Base-by-base conservation (phyloP, 352 stramenopile species). In the Blastocystis sp. region DNA sequence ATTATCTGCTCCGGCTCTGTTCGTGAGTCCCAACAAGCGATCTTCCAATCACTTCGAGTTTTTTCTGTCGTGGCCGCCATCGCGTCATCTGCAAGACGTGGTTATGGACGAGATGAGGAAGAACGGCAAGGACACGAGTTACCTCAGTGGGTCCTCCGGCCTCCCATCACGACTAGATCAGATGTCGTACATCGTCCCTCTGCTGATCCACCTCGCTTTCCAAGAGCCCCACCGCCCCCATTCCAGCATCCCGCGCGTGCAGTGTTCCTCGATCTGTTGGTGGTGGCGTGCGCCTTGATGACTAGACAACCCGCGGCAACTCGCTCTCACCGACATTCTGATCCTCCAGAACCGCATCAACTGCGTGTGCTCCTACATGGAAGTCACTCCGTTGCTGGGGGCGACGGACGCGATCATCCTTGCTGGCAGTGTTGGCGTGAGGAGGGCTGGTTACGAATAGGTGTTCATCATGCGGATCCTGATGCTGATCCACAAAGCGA, bases 381-480 rank as follows among this genome's bases (percentile, higher is more conserved):
- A 16, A 6, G 45, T 55, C 6, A 55, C 45, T 55, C 6, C 45
- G 6, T 55, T 16, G 6, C 6, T 16, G 45, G 9, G 6, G 45
- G 45, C 45, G 6, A 55, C 16, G 6, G 45, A 55, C 45, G 16
- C 45, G 6, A 55, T 55, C 45, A 55, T 16, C 6, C 45, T 55
- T 6, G 45, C 45, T 6, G 45, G 45, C 45, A 55, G 45, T 55
- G 45, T 55, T 6, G 45, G 45, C 16, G 45, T 55, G 45, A 19
- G 45, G 45, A 0, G 9, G 6, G 45, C 45, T 16, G 45, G 6
- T 55, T 6, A 55, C 9, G 45, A 55, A 16, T 55, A 55, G 45
- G 45, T 55, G 45, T 74, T 74, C 39, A 24, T 74, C 24, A 51
- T 74, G 35, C 63, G 63, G 24, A 74, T 74, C n/a, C 24, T 74